Evolutionary conservation across 1,284 basidiomycete genomes (phyloP).

Genomic region (Cronartium quercuum): DNA sequence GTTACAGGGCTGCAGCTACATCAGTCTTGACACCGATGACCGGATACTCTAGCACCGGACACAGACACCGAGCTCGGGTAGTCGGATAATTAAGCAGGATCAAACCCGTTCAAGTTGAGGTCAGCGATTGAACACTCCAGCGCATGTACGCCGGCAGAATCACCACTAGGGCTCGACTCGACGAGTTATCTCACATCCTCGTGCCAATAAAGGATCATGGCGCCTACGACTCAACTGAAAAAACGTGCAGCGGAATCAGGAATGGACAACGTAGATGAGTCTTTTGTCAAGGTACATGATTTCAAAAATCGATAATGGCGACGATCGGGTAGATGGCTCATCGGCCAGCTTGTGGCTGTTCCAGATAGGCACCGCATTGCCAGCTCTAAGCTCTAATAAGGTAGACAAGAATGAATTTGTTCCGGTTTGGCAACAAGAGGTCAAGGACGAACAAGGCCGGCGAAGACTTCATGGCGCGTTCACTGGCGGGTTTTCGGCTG

Average conservation of each 20-base stretch:
- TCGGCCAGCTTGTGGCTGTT: not conserved
- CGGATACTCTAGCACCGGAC: too few relatives aligned
- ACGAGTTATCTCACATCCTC: not conserved
- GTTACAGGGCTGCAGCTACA: too few relatives aligned
- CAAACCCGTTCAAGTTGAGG: too few relatives aligned
- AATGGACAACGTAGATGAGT: slow-evolving; percentile 15
- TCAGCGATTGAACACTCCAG: too few relatives aligned
- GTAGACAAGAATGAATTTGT: slow-evolving; percentile 88
- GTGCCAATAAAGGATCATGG: not conserved
- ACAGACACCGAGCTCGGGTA: too few relatives aligned
- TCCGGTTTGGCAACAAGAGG: slow-evolving; percentile 95
- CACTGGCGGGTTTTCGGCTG: slow-evolving; percentile 94
- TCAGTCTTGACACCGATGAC: too few relatives aligned
- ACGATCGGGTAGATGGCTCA: slow-evolving; percentile 6
- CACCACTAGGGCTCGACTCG: too few relatives aligned
- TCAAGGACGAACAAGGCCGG: slow-evolving; percentile 87
- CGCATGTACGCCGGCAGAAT: too few relatives aligned
- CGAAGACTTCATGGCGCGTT: slow-evolving; percentile 91
- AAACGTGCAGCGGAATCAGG: not conserved
- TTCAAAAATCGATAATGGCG: not conserved
- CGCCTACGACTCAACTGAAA: not conserved
- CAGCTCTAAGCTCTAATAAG: slow-evolving; percentile 71
- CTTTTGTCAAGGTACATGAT: slow-evolving; percentile 31
- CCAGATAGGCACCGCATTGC: slow-evolving; percentile 84
- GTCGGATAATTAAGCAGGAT: too few relatives aligned